Evolutionary conservation across 176 grass and related monocot species (phyloP).

Genomic region (Panicum miliaceum): DNA sequence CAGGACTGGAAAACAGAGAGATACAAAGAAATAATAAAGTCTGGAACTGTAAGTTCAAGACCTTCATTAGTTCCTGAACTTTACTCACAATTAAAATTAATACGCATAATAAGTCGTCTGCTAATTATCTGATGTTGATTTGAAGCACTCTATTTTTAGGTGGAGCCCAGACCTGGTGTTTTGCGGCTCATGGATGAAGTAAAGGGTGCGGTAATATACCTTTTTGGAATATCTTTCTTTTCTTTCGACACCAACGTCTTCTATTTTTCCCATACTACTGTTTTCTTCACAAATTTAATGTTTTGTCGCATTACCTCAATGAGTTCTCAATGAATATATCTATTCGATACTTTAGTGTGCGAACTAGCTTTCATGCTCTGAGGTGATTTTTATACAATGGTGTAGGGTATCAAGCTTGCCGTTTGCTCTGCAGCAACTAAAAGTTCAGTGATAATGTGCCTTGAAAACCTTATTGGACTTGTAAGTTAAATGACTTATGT

Average conservation of each 20-base stretch:
- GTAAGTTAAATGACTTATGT: slow-evolving; percentile 59
- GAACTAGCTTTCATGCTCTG: background rate
- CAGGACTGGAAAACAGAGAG: slow-evolving; percentile 99
- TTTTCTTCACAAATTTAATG: background rate
- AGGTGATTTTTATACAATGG: slow-evolving; percentile 36
- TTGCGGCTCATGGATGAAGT: slow-evolving; percentile 91
- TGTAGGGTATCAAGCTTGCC: slow-evolving; percentile 94
- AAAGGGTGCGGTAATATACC: slow-evolving; percentile 90
- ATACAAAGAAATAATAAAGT: slow-evolving; percentile 97
- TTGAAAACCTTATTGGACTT: slow-evolving; percentile 93
- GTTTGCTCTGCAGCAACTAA: slow-evolving; percentile 99
- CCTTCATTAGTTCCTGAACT: background rate
- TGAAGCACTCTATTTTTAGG: slow-evolving; percentile 52
- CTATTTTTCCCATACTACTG: background rate
- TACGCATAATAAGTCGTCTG: background rate
- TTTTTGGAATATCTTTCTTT: slow-evolving; percentile 11
- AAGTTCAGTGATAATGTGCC: slow-evolving; percentile 84
- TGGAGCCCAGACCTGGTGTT: slow-evolving; percentile 84
- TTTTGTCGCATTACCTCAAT: slow-evolving; percentile 3
- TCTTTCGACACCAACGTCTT: background rate
- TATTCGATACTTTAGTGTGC: background rate
- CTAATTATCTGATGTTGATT: slow-evolving; percentile 21
- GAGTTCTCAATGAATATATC: slow-evolving; percentile 6
- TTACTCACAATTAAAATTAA: background rate
- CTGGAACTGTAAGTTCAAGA: slow-evolving; percentile 76